phyloP scores from a whole-genome alignment of 179 eudicot species.

The Spergularia azorica region DNA sequence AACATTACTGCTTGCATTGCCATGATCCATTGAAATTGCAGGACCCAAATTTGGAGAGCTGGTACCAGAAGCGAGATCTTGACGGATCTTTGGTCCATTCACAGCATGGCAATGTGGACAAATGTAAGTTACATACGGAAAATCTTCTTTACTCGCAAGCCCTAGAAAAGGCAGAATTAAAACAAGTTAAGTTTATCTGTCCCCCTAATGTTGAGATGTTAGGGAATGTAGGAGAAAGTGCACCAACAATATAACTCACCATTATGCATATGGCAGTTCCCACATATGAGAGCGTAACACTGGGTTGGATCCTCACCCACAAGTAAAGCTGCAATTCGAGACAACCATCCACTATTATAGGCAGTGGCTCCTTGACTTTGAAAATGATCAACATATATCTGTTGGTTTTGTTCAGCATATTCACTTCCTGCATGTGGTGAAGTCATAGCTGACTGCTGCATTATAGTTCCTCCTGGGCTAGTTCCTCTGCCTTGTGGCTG shows the following conservation, averaged over 20 bases:
- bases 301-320: slow-evolving; percentile 98
- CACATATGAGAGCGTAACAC: slow-evolving; percentile 91
- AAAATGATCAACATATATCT: slow-evolving; percentile 64
- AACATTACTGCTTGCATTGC: slow-evolving; percentile 16
- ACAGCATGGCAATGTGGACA: slow-evolving; percentile 90
- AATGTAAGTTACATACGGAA: slow-evolving; percentile 73
- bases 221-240: not conserved
- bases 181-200: not conserved
- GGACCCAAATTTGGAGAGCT: slow-evolving; percentile 33
- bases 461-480: slow-evolving; percentile 44
- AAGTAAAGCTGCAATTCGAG: slow-evolving; percentile 81
- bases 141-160: slow-evolving; percentile 95
- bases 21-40: slow-evolving; percentile 26
- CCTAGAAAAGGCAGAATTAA: slow-evolving; percentile 40
- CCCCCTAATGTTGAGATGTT: not conserved
- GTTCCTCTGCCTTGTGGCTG: slow-evolving; percentile 42
- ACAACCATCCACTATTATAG: slow-evolving; percentile 77
- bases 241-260: slow-evolving; percentile 50
- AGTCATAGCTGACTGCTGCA: slow-evolving; percentile 40
- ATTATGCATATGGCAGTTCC: slow-evolving; percentile 95
- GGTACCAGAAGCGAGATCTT: slow-evolving; percentile 35
- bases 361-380: slow-evolving; percentile 50
- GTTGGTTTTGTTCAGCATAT: slow-evolving; percentile 44
- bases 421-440: slow-evolving; percentile 38
- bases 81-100: slow-evolving; percentile 63